Base-by-base conservation (phyloP, 257 asterid genomes). In the Ophiorrhiza pumila region DNA sequence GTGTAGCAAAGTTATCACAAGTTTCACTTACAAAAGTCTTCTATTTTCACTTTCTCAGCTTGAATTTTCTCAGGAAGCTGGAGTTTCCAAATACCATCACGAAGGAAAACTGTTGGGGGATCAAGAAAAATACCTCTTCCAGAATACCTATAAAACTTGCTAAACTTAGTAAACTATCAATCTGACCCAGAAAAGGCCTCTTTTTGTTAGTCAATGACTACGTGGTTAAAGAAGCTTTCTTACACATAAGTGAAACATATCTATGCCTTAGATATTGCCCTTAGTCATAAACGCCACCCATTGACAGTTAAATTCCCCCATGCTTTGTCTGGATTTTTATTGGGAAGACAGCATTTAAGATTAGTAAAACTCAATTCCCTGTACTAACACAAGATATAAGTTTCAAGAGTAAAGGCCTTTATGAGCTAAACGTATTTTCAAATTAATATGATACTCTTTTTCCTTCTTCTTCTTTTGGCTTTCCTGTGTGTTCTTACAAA, bases 51-150 rank as follows among this genome's bases (percentile, higher is more conserved):
- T 71, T 77, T 83, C 49, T 50, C 82, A 60, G 76, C 72, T 70
- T 79, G 84, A 86, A 94, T 86, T 67, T 80, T 85, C 82, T 80
- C 85, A 14, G 96, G 96, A 77, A 90, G 89, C 72, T 74, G 79
- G 72, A 95, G 91, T 78, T 84, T 82, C 99, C 98, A 95, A 68
- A 58, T 67, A 68, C 95, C 93, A 76, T 82, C 69, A 37, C 65
- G 66, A 87, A 95, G 72, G 76, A 79, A 83, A 83, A 89, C 93
- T 79, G 95, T 89, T 2, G 99, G 99, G 18, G 98, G 98, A 75
- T 95, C 97, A 45, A 95, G 81, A 78, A 95, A 95, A 71, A 88
- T 64, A 73, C 99, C 98, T 82, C 98, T 85, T 80, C 99, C 99
- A 31, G 74, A 83, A 79, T 95, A 95, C 99, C 98, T 94, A 84